Conservation (phyloP, 768 basidiomycete genomes). For the Pisolithus sp. region DNA sequence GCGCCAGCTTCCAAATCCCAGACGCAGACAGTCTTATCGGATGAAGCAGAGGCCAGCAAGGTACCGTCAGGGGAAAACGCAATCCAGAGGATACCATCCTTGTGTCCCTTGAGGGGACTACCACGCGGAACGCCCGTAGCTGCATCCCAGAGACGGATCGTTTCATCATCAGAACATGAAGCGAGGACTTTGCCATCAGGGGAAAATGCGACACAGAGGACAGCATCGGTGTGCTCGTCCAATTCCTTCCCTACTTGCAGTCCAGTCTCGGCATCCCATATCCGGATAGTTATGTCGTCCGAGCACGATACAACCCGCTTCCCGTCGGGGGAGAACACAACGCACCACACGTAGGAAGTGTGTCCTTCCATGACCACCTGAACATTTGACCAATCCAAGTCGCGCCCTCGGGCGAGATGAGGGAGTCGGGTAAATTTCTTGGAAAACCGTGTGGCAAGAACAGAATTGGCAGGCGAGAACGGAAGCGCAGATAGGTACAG, state of each 20-base stretch:
- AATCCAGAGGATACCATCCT: not conserved
- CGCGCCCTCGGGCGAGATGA: not conserved
- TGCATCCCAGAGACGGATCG: constrained; percentile 13
- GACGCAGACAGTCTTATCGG: not conserved
- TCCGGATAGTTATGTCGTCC: constrained; percentile 1
- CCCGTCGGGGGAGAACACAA: not conserved
- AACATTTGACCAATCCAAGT: not conserved
- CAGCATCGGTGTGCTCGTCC: constrained; percentile 4
- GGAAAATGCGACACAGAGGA: constrained; percentile 10
- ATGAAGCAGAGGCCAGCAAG: not conserved
- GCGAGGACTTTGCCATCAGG: constrained; percentile 8
- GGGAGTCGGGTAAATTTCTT: not conserved
- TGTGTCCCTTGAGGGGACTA: not conserved
- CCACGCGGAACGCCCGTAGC: not conserved
- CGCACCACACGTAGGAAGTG: not conserved
- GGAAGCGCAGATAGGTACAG: constrained; percentile 23
- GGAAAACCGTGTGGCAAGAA: constrained; percentile 9
- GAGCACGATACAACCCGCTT: constrained; percentile 3
- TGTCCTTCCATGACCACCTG: not conserved
- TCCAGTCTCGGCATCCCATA: constrained; percentile 11
- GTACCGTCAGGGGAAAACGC: not conserved
- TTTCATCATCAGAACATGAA: constrained; percentile 7
- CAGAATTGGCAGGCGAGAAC: constrained; percentile 20
- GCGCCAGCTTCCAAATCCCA: not conserved
- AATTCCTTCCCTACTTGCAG: not conserved